A percentile compares a stretch with the other conserved stretches of the same genome.
phyloP scores from a whole-genome alignment of 2,329 filamentous ascomycete species.

The Pseudocercospora musae region DNA sequence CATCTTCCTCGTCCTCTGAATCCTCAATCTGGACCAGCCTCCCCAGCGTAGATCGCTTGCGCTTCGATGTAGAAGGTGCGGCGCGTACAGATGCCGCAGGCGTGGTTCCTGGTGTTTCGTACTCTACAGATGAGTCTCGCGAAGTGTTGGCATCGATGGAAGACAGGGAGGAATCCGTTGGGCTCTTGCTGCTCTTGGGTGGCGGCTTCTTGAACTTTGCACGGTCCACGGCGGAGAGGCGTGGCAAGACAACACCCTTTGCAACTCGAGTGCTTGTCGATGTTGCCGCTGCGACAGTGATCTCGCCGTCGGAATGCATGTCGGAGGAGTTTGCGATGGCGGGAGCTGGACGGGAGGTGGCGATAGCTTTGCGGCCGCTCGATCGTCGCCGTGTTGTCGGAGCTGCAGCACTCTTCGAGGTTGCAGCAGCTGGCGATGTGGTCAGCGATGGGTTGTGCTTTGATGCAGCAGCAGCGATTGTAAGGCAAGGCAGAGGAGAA shows the following conservation, averaged over 20 bases:
- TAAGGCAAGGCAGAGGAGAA: background rate
- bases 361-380: background rate
- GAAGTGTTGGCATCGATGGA: constrained; percentile 25
- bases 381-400: background rate
- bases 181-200: constrained; percentile 18
- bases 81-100: constrained; percentile 46
- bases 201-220: constrained; percentile 19
- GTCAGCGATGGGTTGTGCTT: background rate
- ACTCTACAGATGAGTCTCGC: constrained; percentile 48
- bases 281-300: background rate
- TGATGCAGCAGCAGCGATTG: background rate
- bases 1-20: constrained; percentile 25
- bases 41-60: constrained; percentile 33
- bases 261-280: constrained; percentile 11
- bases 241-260: constrained; percentile 17
- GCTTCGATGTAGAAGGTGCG: constrained; percentile 26
- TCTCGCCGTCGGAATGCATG: background rate
- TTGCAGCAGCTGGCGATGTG: background rate
- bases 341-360: background rate
- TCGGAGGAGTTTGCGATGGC: background rate
- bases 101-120: constrained; percentile 63
- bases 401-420: background rate
- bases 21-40: constrained; percentile 28
- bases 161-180: constrained; percentile 22
- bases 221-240: constrained; percentile 19